Evolutionary conservation across 371 early-diverging fungal species (phyloP).

Genomic region (Quaeritorhiza haematococci): DNA sequence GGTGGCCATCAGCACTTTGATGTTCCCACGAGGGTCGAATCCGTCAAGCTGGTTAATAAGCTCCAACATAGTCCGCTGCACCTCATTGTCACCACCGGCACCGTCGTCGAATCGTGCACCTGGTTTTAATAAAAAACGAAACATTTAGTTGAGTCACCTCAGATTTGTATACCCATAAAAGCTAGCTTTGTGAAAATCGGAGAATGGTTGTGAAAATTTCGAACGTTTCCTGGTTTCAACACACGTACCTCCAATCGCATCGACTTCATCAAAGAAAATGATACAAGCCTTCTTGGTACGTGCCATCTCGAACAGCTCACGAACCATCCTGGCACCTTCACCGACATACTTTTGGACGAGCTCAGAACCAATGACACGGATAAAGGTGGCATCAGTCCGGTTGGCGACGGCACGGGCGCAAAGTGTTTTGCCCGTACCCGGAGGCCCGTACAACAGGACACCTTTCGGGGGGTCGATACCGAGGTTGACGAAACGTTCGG

Average conservation of each 20-base stretch:
- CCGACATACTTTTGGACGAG: constrained; percentile 99
- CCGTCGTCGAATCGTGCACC: constrained; percentile 96
- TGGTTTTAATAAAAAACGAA: constrained; percentile 7
- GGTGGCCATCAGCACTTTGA: constrained; percentile 99
- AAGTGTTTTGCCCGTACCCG: constrained; percentile 99
- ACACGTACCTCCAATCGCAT: constrained; percentile 93
- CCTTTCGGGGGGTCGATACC: constrained; percentile 99
- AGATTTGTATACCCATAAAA: too few species aligned
- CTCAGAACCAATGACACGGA: constrained; percentile 99
- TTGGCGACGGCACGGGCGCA: constrained; percentile 99
- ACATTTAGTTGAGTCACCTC: not conserved
- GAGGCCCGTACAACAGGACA: constrained; percentile 98
- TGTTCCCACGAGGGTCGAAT: constrained; percentile 99
- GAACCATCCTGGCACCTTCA: constrained; percentile 99
- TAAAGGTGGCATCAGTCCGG: constrained; percentile 99
- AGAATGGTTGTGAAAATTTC: not conserved
- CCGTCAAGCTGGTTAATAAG: constrained; percentile 99
- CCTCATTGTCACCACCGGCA: constrained; percentile 99
- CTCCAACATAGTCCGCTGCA: constrained; percentile 99
- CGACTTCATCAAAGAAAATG: constrained; percentile 99
- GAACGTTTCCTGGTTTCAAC: not conserved
- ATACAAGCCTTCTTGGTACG: constrained; percentile 98
- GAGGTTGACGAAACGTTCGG: constrained; percentile 88
- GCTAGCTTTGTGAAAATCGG: not conserved
- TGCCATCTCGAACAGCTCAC: constrained; percentile 99